Conservation (phyloP, 192 early-diverging fungal species). For the Linnemannia hyalina region DNA sequence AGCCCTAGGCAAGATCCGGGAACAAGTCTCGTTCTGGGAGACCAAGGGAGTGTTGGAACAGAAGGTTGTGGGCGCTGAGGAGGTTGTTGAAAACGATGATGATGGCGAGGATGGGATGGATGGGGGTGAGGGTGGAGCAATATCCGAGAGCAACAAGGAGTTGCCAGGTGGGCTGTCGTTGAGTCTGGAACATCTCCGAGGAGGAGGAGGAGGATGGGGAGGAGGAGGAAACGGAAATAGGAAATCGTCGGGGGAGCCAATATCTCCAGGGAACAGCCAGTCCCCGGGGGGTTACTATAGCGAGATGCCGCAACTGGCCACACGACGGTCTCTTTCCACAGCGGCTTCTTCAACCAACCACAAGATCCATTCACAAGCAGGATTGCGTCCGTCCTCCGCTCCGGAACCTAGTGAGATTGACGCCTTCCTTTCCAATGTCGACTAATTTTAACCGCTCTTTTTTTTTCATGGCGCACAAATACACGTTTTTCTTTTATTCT, state of each 20-base stretch:
- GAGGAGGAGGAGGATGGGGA: no score
- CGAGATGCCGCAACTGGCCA: not conserved
- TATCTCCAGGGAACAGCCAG: constrained; percentile 15
- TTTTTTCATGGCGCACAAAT: not conserved
- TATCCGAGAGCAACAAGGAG: not conserved
- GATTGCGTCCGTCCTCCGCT: not conserved
- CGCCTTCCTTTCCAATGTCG: not conserved
- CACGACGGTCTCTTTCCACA: not conserved
- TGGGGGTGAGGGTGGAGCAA: not conserved
- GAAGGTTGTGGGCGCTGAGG: constrained; percentile 30
- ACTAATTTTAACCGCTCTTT: not conserved
- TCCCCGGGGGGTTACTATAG: not conserved
- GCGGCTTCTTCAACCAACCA: not conserved
- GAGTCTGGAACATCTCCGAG: not conserved
- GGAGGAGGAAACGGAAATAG: not conserved
- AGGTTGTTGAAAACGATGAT: constrained; percentile 12
- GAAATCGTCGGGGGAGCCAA: not conserved
- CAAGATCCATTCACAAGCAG: not conserved
- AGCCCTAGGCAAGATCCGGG: constrained; percentile 31
- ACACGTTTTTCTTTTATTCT: no score
- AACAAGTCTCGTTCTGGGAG: constrained; percentile 49
- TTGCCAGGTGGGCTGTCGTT: not conserved
- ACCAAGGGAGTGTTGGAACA: constrained; percentile 44
- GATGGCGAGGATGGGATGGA: not conserved
- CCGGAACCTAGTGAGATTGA: not conserved